Conservation (phyloP, 1,139 yeast genomes). For the Scheffersomyces segobiensis region DNA sequence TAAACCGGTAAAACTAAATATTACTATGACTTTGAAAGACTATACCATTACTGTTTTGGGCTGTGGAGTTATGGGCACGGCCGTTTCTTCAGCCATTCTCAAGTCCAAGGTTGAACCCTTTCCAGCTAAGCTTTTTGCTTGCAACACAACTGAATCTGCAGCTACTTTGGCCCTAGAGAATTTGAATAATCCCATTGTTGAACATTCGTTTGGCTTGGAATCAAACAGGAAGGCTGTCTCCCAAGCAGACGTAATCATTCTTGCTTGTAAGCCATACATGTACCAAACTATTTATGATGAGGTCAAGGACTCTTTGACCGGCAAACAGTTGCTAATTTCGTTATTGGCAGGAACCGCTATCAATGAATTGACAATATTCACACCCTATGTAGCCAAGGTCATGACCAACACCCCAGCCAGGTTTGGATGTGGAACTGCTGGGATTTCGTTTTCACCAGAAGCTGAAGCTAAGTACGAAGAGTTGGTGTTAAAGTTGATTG, state of each 20-base stretch:
- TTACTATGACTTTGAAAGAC: slow-evolving; percentile 29
- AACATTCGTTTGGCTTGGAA: slow-evolving; percentile 52
- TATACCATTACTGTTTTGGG: slow-evolving; percentile 82
- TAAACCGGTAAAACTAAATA: not conserved
- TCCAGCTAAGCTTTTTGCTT: slow-evolving; percentile 73
- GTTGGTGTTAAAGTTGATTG: slow-evolving; percentile 57
- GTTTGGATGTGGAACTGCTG: slow-evolving; percentile 91
- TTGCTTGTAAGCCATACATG: slow-evolving; percentile 87
- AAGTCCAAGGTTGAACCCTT: slow-evolving; percentile 48
- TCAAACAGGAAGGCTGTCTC: slow-evolving; percentile 58
- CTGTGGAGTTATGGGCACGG: slow-evolving; percentile 96
- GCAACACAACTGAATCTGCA: slow-evolving; percentile 63
- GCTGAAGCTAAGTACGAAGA: slow-evolving; percentile 50
- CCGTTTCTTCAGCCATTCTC: slow-evolving; percentile 81
- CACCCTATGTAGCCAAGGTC: slow-evolving; percentile 75
- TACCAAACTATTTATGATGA: slow-evolving; percentile 59
- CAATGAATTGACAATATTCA: slow-evolving; percentile 56
- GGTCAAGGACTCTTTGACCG: slow-evolving; percentile 41
- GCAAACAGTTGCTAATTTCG: slow-evolving; percentile 70
- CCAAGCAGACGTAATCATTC: slow-evolving; percentile 66
- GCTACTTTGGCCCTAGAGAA: slow-evolving; percentile 45
- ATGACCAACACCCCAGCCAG: slow-evolving; percentile 98
- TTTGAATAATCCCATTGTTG: slow-evolving; percentile 47
- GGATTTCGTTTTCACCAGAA: slow-evolving; percentile 64
- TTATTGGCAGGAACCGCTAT: slow-evolving; percentile 92